Base-by-base conservation (phyloP, 2,329 filamentous ascomycete genomes). In the Teratosphaeria gauchensis region DNA sequence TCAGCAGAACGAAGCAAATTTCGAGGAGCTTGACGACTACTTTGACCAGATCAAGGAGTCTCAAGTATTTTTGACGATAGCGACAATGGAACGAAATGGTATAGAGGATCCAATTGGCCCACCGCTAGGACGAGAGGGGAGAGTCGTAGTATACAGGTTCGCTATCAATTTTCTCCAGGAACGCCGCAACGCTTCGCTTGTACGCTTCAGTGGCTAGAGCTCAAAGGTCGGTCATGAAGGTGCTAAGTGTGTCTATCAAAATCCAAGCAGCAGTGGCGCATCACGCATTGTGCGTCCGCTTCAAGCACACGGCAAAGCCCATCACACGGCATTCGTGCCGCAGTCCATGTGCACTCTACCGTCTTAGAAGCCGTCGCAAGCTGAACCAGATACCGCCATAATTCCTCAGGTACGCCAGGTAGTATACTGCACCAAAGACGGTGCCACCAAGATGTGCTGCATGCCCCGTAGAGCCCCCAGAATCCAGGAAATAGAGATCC, bases 401-500 rank as follows among this genome's bases (percentile, higher is more conserved):
- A 30, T 62, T 59, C 38, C 69, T 62, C 56, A 73, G 53, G 21
- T 52, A 57, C 3, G 62, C 28, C 6, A 68, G 16, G 55, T 73
- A 74, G 58, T 67, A 74, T 8, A 63, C 32, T 0, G 58, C 55
- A 0, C 77, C 77, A 63, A 75, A 78, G 0, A 67, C 67, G 21
- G 71, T 56, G 0, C 77, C 77, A 4, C 77, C 77, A 14, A 80
- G 57, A 70, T 80, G 77, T 7, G 75, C 77, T 19, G 72, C 68
- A 68, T 79, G 77, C 4, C 66, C 76, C 8, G 73, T 61, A 4
- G 55, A 59, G 19, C 64, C 68, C 4, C 62, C 53, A 38, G 64
- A 61, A 56, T 73, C 68, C 38, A 78, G 46, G 59, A 69, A 71
- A 60, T 71, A 77, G 1, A 70, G 65, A 64, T 79, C 77, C 38